Evolutionary conservation across 345 rosid species (phyloP).

Genomic region (Eucalyptus curtisii): DNA sequence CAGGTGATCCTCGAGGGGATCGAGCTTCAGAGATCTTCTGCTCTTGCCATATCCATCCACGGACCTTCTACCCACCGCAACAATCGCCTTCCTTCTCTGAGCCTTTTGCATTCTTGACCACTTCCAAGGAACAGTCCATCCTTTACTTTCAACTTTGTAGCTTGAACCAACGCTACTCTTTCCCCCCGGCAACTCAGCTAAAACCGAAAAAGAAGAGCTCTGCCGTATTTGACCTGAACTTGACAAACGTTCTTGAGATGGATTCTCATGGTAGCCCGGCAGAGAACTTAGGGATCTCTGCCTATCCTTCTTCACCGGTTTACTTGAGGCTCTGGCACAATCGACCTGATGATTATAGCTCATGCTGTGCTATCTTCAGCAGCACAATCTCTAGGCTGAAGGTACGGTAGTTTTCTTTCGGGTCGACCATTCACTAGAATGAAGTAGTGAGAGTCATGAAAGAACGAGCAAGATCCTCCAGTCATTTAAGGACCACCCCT

Average conservation of each 20-base stretch:
- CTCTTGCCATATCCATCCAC: not conserved
- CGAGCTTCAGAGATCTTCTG: not conserved
- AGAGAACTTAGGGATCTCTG: not conserved
- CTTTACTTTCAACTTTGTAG: not conserved
- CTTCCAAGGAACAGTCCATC: slow-evolving; percentile 8
- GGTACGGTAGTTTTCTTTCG: not conserved
- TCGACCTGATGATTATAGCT: not conserved
- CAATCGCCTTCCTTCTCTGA: not conserved
- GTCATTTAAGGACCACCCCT: not conserved
- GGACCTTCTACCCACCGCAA: not conserved
- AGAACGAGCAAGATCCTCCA: not conserved
- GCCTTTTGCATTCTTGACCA: slow-evolving; percentile 9
- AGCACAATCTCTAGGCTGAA: not conserved
- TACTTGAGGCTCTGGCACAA: not conserved
- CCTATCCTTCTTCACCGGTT: not conserved
- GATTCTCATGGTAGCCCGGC: not conserved
- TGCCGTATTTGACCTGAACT: not conserved
- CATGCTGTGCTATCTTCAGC: not conserved
- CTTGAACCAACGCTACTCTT: not conserved
- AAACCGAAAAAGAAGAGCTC: not conserved
- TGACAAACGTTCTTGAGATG: not conserved
- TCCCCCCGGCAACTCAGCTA: not conserved
- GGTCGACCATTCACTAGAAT: not conserved
- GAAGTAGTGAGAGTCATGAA: not conserved
- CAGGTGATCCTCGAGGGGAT: not conserved